These are phyloP conservation scores for Fusarium solani-melongenae DNA, from an alignment of 2,329 filamentous ascomycete genomes.

Conservation along the genomic window DNA sequence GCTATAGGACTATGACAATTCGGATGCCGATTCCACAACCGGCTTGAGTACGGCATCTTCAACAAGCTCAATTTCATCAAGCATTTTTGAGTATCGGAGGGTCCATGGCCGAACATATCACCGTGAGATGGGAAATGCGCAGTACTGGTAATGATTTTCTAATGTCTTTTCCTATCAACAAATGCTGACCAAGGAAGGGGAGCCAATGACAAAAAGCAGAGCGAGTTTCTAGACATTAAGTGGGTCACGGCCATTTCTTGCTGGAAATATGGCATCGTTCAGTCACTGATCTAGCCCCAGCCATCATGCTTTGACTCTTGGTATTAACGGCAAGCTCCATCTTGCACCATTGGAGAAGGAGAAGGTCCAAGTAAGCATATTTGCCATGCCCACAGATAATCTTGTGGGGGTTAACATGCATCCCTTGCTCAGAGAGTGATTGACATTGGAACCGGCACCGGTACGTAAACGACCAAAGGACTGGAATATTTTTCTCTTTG, in stretches of 20 bases:
- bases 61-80: background rate
- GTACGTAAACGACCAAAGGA: background rate
- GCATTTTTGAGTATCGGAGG: constrained; percentile 4
- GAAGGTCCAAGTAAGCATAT: background rate
- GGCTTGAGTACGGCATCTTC: background rate
- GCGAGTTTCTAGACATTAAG: constrained; percentile 3
- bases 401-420: background rate
- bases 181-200: background rate
- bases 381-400: background rate
- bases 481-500: background rate
- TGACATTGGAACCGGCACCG: constrained; percentile 1
- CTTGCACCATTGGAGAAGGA: background rate
- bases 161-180: background rate
- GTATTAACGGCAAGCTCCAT: background rate
- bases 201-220: constrained; percentile 7
- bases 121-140: constrained; percentile 2
- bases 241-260: background rate
- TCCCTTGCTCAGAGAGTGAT: background rate
- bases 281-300: background rate
- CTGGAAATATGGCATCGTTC: background rate
- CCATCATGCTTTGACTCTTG: constrained; percentile 4
- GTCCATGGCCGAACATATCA: constrained; percentile 4
- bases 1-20: background rate
- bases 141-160: background rate
- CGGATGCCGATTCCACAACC: background rate